Conservation (phyloP, 371 early-diverging fungal species). For the Rhizopus delemar region DNA sequence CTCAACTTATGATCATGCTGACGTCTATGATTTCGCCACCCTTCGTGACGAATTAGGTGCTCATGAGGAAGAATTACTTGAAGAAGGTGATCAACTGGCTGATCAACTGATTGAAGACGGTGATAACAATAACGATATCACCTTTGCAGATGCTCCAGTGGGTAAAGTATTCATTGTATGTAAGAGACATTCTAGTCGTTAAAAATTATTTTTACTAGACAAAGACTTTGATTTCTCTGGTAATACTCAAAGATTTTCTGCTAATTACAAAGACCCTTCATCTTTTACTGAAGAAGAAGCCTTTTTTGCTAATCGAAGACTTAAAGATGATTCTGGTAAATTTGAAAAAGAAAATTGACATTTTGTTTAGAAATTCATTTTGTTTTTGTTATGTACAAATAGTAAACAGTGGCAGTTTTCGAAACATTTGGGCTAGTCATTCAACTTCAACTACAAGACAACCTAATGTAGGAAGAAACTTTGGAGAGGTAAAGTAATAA, state of each 20-base stretch:
- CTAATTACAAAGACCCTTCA: conserved; percentile 18
- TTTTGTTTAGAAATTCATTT: neutral
- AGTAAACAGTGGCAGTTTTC: conserved; percentile 4
- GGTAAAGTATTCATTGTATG: conserved; percentile 36
- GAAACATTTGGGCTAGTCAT: conserved; percentile 5
- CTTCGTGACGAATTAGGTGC: conserved; percentile 39
- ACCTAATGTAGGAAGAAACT: conserved; percentile 16
- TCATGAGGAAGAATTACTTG: conserved; percentile 38
- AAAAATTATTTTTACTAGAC: conserved; percentile 23
- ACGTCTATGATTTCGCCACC: conserved; percentile 47
- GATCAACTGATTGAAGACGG: conserved; percentile 72
- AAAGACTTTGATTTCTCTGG: conserved; percentile 77
- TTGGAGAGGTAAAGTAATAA: conserved; percentile 25
- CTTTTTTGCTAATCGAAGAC: conserved; percentile 47
- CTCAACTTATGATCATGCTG: conserved; percentile 17
- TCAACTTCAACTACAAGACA: neutral
- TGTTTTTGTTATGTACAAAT: neutral
- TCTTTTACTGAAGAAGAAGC: conserved; percentile 55
- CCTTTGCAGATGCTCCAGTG: conserved; percentile 71
- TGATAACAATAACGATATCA: conserved; percentile 83
- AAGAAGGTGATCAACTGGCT: conserved; percentile 49
- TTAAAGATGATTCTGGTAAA: conserved; percentile 1
- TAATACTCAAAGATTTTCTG: conserved; percentile 58
- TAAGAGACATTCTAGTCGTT: neutral
- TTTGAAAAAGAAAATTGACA: neutral